A percentile compares a stretch with the other conserved stretches of the same genome.
These are phyloP conservation scores for Biscutella laevigata DNA, from an alignment of 441 rosid species.

Conservation along the genomic window DNA sequence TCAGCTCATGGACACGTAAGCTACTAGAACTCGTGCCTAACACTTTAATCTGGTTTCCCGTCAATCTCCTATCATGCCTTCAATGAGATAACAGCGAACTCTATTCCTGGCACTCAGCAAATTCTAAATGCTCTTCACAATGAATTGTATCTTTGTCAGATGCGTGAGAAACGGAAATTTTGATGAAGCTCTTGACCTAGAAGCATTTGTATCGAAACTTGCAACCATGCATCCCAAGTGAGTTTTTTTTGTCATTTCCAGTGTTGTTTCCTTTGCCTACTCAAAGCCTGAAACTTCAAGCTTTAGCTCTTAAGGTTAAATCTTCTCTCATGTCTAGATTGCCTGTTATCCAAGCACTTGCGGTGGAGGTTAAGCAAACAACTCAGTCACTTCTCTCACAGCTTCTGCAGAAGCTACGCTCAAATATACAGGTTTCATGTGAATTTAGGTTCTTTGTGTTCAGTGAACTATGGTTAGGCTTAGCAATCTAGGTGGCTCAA, in stretches of 20 bases:
- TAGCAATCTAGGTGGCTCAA: constrained; percentile 2
- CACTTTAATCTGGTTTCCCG: not conserved
- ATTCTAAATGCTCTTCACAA: not conserved
- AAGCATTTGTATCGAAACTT: constrained; percentile 81
- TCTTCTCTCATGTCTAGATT: constrained; percentile 36
- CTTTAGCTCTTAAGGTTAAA: constrained; percentile 11
- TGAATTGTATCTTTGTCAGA: constrained; percentile 34
- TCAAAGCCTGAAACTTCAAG: constrained; percentile 16
- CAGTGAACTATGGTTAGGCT: constrained; percentile 1
- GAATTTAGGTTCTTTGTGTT: constrained; percentile 3
- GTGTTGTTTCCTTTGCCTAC: not conserved
- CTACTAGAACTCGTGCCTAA: constrained; percentile 10
- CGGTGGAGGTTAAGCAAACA: constrained; percentile 79
- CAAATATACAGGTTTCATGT: constrained; percentile 69
- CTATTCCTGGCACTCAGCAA: not conserved
- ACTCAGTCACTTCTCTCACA: constrained; percentile 92
- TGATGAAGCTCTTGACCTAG: constrained; percentile 93
- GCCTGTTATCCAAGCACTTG: constrained; percentile 86
- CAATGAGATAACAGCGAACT: not conserved
- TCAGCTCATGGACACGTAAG: constrained; percentile 99
- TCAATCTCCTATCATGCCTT: not conserved
- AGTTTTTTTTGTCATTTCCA: constrained; percentile 28
- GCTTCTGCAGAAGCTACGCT: constrained; percentile 84
- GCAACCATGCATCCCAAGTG: constrained; percentile 94
- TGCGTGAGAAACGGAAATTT: constrained; percentile 91